Evolutionary conservation across 176 grass and related monocot species (phyloP), one percentile per base, ranked within the genome.

Genomic region (Bromus sterilis): DNA sequence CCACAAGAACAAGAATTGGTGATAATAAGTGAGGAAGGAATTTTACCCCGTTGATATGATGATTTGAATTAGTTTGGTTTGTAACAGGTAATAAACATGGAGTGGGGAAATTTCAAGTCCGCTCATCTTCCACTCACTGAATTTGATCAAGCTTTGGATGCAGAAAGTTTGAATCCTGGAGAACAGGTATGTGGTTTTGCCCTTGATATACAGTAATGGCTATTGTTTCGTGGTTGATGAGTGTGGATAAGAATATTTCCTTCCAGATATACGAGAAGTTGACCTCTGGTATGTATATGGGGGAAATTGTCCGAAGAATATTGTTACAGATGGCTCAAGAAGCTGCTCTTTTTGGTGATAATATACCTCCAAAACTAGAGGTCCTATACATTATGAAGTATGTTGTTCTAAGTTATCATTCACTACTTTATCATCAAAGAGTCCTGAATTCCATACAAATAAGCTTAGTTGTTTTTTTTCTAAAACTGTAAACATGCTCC

Each of bases 241-340:
- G 29, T 4, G 7, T 42, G 20, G 20, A 79, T 79, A 79, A 79
- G 43, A 18, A 16, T 26, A 66, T 66, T 23, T 65, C 4, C 21
- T 31, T 36, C 41, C 61, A 89, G 87, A 90, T 90, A 46, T 93
- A 78, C 2, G 87, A 90, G 57, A 93, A 93, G 78, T 82, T 90
- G 65, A 90, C 89, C 77, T 93, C 87, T 21, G 85, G 91, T 71
- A 93, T 93, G 91, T 93, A 90, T 56, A 76, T 93, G 71, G 84
- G 91, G 35, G 91, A 93, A 69, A 69, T 93, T 42, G 64, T 90
- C 32, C 33, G 91, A 26, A 90, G 87, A 85, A 62, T 87, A 55
- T 82, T 93, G 7, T 31, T 93, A 53, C 78, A 60, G 40, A 81
- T 93, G 55, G 80, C 87, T 42, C 61, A 82, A 42, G 78, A 93